Evolutionary conservation across 2,329 filamentous ascomycete species (phyloP).

Genomic region (Aureobasidium sp.): DNA sequence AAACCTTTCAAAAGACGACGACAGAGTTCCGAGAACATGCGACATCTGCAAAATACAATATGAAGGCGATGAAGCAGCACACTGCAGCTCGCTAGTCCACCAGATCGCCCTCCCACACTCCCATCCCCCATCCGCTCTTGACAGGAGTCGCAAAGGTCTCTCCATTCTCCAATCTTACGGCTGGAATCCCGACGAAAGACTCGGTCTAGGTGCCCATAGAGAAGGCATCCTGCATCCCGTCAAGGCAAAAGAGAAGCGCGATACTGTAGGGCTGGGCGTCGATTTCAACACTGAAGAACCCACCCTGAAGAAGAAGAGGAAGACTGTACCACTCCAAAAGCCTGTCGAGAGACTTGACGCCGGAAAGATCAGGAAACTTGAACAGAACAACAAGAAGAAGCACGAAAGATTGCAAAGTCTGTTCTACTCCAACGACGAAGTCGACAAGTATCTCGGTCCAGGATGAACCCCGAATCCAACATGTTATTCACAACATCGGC

Average conservation of each 20-base stretch:
- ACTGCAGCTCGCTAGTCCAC: constrained; percentile 60
- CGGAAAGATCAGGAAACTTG: constrained; percentile 59
- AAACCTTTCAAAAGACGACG: constrained; percentile 17
- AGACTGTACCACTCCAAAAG: neutral
- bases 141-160: constrained; percentile 63
- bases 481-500: neutral
- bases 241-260: constrained; percentile 62
- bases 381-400: constrained; percentile 47
- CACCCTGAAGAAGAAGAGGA: constrained; percentile 8
- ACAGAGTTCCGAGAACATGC: neutral
- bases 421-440: constrained; percentile 68
- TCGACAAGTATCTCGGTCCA: constrained; percentile 63
- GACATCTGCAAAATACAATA: constrained; percentile 5
- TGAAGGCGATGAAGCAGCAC: constrained; percentile 27
- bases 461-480: neutral
- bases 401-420: constrained; percentile 52
- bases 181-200: constrained; percentile 66
- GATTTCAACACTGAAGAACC: constrained; percentile 15
- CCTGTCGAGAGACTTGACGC: constrained; percentile 50
- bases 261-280: constrained; percentile 65
- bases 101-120: constrained; percentile 63
- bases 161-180: constrained; percentile 59
- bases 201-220: constrained; percentile 63
- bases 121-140: constrained; percentile 64
- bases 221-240: constrained; percentile 69